Evolutionary conservation across 345 rosid genomes (phyloP).

Genomic region (Gossypium ekmanianum): DNA sequence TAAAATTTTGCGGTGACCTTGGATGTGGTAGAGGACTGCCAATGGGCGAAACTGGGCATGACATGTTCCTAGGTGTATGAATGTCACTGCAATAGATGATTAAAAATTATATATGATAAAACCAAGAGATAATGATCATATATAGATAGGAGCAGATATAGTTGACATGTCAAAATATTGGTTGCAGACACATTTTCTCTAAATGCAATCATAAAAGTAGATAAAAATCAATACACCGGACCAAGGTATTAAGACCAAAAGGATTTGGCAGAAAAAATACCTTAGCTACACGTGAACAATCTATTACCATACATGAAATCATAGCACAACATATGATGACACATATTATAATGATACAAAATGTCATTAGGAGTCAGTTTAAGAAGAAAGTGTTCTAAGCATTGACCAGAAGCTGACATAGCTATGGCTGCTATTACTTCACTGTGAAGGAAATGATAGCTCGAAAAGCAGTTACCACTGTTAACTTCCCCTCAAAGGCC

Average conservation of each 20-base stretch:
- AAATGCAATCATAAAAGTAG: not conserved
- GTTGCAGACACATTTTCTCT: not conserved
- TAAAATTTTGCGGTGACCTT: conserved; percentile 48
- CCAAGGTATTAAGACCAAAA: not conserved
- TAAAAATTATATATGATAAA: conserved; percentile 8
- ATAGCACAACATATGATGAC: not conserved
- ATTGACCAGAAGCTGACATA: not conserved
- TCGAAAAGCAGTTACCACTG: not conserved
- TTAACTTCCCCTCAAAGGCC: not conserved
- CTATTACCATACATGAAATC: conserved; percentile 9
- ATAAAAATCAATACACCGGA: not conserved
- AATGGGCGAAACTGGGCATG: conserved; percentile 58
- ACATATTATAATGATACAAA: not conserved
- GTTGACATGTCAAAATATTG: not conserved
- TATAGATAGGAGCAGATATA: not conserved
- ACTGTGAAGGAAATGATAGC: not conserved
- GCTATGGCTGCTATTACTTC: not conserved
- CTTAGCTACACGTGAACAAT: not conserved
- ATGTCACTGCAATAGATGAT: conserved; percentile 37
- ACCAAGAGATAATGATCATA: not conserved
- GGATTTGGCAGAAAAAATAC: not conserved
- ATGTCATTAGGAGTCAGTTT: not conserved
- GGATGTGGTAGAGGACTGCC: conserved; percentile 61
- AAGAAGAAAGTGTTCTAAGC: not conserved
- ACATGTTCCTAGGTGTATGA: conserved; percentile 44